Base-by-base conservation (phyloP, 345 rosid genomes). In the Citrus maxima region DNA sequence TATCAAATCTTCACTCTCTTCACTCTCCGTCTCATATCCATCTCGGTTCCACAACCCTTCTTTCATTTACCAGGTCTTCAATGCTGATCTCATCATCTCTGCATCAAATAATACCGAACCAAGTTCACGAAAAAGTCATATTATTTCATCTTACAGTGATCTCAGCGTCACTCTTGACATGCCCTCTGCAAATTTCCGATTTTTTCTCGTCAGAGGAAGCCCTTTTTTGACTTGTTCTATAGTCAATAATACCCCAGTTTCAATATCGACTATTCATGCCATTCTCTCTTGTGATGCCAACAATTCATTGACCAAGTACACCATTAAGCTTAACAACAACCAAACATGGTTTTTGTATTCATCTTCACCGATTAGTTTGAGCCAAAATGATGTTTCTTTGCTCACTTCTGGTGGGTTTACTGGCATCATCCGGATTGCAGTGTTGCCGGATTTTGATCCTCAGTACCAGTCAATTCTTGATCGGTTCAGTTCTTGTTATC, bases 311-410 rank as follows among this genome's bases (percentile, higher is more conserved):
- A 96, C 97, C 70, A 96, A 90, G 73, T 84, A 84, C 84, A 90
- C 90, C 42, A 27, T 82, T 22, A 85, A 86, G 82, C 93, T 94
- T 22, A 96, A 94, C 87, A 96, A 92, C 77, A 83, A 79, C 32
- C 97, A 96, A 72, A 94, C 97, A 21, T 96, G 99, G 99, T 78
- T 96, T 21, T 77, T 96, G 5, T 94, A 96, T 74, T 78, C 92
- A 0, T 93, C 98, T 24, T 91, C 97, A 0, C 90, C 95, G 14
- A 85, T 93, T 64, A 85, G 76, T 78, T 78, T 95, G 34, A 67
- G 67, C 22, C 83, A 86, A 65, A 75, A 32, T 55, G 83, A 74
- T 78, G 75, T 80, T 67, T 89, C 91, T 77, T 81, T 73, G n/a
- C 83, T 95, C 3, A 80, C 83, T 28, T 89, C 90, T 61, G 81